Evolutionary conservation across 768 basidiomycete genomes (phyloP), one percentile per base, ranked within the genome.

Genomic region (Lentinus tigrinus): DNA sequence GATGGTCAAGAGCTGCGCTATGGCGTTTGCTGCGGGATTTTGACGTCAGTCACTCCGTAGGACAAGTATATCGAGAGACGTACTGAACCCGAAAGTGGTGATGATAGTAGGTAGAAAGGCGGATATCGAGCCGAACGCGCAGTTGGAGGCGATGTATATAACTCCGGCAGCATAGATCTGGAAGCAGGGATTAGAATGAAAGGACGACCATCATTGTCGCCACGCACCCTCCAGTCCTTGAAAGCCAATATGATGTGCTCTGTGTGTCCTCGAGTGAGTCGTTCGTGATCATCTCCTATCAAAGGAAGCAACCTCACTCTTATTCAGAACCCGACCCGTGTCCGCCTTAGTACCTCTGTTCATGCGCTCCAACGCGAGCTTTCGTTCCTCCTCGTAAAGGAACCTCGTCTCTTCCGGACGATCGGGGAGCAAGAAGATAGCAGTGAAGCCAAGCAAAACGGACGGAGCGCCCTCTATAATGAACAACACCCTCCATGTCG

Each of bases 61-160:
- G 72, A 85, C 42, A 49, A 87, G 85, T 56, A 78, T 82, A 28
- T 83, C 84, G 56, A 89, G 39, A 72, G 74, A 74, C 88, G 47
- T 55, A 90, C 89, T 81, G 63, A 80, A 85, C 34, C 88, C 88
- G 55, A 92, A 84, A 0, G 86, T 89, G 42, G 76, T 77, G 43
- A 93, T 83, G 65, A 93, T 90, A 2, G 90, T 93, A 2, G 92
- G 92, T 53, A 94, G 73, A 74, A 94, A 94, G 0, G 90, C 89
- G 23, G 87, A 85, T 36, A 88, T 88, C 9, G 90, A 88, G n/a
- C 88, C 85, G 16, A 92, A 74, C 21, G 89, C 87, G 50, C 82
- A 83, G 65, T 91, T 91, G 49, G 89, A 73, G 28, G 88, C 89
- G 66, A 92, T 91, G 69, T 90, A 92, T 58, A 91, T 84, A 27